Evolutionary conservation across 768 basidiomycete genomes (phyloP).

Genomic region (Trametes coccinea): DNA sequence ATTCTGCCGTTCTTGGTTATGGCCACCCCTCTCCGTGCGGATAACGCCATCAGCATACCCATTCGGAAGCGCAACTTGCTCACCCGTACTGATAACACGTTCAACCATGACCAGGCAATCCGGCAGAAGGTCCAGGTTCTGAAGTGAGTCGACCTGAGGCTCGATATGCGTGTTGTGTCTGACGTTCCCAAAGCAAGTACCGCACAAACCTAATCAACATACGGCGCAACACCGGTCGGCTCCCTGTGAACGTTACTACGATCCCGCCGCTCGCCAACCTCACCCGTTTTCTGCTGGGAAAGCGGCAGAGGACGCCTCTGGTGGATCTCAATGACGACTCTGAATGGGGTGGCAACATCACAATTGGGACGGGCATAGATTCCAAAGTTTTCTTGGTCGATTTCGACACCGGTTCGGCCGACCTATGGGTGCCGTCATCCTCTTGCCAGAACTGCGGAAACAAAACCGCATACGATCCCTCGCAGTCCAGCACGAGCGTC

Average conservation of each 20-base stretch:
- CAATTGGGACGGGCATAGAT: conserved; percentile 39
- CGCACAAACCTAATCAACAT: conserved; percentile 20
- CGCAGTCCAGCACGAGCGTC: conserved; percentile 27
- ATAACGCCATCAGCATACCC: conserved; percentile 10
- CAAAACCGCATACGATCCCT: conserved; percentile 29
- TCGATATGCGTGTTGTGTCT: background rate
- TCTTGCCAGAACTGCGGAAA: background rate
- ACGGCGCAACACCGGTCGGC: conserved; percentile 25
- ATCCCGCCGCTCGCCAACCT: conserved; percentile 4
- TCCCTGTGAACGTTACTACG: conserved; percentile 12
- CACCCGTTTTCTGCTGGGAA: background rate
- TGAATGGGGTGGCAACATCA: conserved; percentile 44
- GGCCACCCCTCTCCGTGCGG: conserved; percentile 1
- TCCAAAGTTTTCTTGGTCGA: conserved; percentile 25
- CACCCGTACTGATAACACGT: conserved; percentile 22
- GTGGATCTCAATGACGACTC: conserved; percentile 3
- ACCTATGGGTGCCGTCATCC: conserved; percentile 19
- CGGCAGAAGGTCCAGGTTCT: conserved; percentile 7
- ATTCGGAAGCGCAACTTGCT: conserved; percentile 16
- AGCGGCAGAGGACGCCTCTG: conserved; percentile 13
- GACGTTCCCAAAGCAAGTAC: conserved; percentile 19
- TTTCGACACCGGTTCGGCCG: conserved; percentile 20
- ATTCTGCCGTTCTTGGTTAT: conserved; percentile 15
- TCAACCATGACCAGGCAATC: conserved; percentile 21
- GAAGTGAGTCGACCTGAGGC: conserved; percentile 14